Evolutionary conservation across 1,139 yeast species (phyloP), one percentile per base, ranked within the genome.

Genomic region (Sugiyamaella paludigena): DNA sequence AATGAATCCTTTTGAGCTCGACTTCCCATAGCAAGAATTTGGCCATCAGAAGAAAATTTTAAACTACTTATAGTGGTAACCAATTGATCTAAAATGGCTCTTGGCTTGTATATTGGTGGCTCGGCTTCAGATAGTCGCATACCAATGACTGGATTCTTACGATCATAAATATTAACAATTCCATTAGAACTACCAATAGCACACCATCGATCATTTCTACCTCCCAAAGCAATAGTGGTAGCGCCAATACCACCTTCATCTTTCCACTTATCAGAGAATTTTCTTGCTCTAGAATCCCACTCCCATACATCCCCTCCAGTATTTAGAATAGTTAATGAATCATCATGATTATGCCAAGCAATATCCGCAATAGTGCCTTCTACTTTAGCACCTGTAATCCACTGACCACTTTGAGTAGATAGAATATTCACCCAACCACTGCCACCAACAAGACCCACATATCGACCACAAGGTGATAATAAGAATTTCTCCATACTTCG

Each of bases 221-320:
- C 94, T 15, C 95, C 95, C n/a, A 87, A 66, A 47, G 82, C 84
- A 31, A 92, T 69, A 52, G 77, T 79, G 6, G 98, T 88, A 49
- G 88, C 80, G 31, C 95, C 95, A 33, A 87, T 75, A 30, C 95
- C 95, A 28, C 95, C 85, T 39, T 83, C 85, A 64, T 94, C 98
- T 47, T 76, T 77, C 98, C 98, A 94, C 63, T 81, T 80, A 48
- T 76, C 74, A 1, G 78, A 55, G 24, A 87, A 75, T 53, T 76
- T 73, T 28, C 77, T 66, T 13, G 68, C 63, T 2, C 68, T 69
- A 49, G 84, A 67, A 54, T 79, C 79, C 71, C 87, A 94, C 60
- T 89, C 96, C 95, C 96, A 91, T 2, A 92, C 79, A 54, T 88
- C 95, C 37, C 98, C 98, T n/a, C 80, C 77, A 0, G 83, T 75